Evolutionary conservation across 1,139 yeast species (phyloP).

Genomic region (Yamadazyma blattariae): DNA sequence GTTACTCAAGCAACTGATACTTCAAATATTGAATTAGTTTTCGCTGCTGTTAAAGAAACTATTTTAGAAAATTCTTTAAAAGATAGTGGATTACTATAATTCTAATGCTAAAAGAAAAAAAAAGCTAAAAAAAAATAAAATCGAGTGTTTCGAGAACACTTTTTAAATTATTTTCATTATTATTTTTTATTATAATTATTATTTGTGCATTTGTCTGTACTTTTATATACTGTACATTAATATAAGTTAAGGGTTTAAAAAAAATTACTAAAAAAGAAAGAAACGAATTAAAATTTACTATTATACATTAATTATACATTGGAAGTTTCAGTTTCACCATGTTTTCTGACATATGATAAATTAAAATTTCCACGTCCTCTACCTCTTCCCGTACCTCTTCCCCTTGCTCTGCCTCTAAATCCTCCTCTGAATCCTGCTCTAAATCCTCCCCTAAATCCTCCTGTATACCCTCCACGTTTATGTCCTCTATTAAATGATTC

Average conservation of each 20-base stretch:
- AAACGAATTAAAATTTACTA: slow-evolving; percentile 9
- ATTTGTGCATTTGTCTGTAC: too few relatives aligned
- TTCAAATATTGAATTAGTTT: slow-evolving; percentile 79
- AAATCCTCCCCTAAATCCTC: too few relatives aligned
- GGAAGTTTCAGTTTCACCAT: slow-evolving; percentile 7
- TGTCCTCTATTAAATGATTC: not conserved
- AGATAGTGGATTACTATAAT: slow-evolving; percentile 75
- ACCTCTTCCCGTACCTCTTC: slow-evolving; percentile 17
- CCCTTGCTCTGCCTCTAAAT: slow-evolving; percentile 18
- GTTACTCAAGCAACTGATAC: slow-evolving; percentile 96
- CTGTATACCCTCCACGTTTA: not conserved
- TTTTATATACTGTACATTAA: too few relatives aligned
- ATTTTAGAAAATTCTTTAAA: slow-evolving; percentile 79
- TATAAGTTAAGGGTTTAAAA: too few relatives aligned
- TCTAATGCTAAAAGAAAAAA: not conserved
- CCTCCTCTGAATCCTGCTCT: too few relatives aligned
- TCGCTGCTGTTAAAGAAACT: slow-evolving; percentile 90
- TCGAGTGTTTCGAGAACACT: too few relatives aligned
- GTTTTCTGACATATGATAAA: slow-evolving; percentile 27
- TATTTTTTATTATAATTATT: too few relatives aligned
- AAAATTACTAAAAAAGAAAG: too few relatives aligned
- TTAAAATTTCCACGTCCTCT: slow-evolving; percentile 20
- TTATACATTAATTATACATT: slow-evolving; percentile 12
- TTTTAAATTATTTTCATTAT: not conserved
- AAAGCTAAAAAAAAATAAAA: not conserved